Evolutionary conservation across 331 rosid genomes (phyloP).

Genomic region (Ulmus americana): DNA sequence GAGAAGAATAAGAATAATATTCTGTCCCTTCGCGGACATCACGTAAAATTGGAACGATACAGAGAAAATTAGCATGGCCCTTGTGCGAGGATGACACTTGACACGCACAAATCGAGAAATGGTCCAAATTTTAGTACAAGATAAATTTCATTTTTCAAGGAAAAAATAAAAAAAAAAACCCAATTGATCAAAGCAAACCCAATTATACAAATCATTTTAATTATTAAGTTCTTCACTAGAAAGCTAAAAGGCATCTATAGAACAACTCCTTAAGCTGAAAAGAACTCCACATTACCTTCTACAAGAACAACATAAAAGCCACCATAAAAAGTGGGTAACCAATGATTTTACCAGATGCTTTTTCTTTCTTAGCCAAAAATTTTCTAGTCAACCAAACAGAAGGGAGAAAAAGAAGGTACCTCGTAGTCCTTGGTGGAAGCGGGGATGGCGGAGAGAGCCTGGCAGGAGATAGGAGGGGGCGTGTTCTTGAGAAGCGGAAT

Average conservation of each 20-base stretch:
- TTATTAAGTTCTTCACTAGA: background rate
- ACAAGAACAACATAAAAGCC: background rate
- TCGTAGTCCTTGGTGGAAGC: constrained; percentile 49
- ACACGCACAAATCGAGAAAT: too few relatives aligned
- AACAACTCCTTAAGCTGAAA: background rate
- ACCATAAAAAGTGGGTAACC: background rate
- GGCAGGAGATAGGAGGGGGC: constrained; percentile 32
- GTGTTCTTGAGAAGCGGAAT: constrained; percentile 13
- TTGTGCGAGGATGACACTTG: too few relatives aligned
- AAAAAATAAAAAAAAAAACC: background rate
- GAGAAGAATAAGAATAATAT: background rate
- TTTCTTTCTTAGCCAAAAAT: background rate
- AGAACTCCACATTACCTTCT: background rate
- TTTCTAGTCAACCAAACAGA: constrained; percentile 13
- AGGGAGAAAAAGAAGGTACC: constrained; percentile 34
- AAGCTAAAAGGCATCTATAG: background rate
- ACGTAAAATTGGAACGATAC: background rate
- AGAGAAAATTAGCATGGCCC: too few relatives aligned
- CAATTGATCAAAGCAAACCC: background rate
- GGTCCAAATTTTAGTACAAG: too few relatives aligned
- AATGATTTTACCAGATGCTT: too few relatives aligned
- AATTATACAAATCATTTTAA: background rate
- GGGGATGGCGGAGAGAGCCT: constrained; percentile 48
- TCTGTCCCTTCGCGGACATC: background rate
- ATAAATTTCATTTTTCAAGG: too few relatives aligned